A percentile compares a stretch with the other conserved stretches of the same genome.
These are phyloP conservation scores for Volvox reticuliferus DNA, from an alignment of 139 green algal species.

Conservation along the genomic window DNA sequence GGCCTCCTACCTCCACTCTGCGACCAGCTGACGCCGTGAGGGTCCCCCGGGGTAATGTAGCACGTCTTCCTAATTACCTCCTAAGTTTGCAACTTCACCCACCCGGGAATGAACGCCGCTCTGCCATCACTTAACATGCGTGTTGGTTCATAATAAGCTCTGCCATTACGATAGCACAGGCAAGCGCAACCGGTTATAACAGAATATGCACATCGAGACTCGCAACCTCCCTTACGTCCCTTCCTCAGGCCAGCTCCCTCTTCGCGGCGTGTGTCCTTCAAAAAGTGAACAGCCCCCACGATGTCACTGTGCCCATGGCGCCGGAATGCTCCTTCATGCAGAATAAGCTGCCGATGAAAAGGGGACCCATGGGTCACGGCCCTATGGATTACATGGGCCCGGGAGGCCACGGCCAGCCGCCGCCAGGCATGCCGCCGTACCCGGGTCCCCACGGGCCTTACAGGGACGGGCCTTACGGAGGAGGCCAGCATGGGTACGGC, in stretches of 20 bases:
- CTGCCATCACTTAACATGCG: no score
- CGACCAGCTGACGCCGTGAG: no score
- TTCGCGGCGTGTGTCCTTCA: conserved; percentile 75
- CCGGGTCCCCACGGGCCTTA: neutral
- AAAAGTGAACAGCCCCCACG: conserved; percentile 50
- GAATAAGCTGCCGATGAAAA: neutral
- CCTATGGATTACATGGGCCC: neutral
- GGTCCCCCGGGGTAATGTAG: no score
- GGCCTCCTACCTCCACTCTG: no score
- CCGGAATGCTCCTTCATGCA: conserved; percentile 20
- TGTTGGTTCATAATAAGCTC: no score
- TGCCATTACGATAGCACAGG: no score
- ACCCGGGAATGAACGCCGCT: no score
- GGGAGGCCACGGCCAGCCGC: neutral
- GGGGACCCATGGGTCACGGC: neutral
- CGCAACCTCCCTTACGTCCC: neutral
- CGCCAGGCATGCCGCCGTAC: neutral
- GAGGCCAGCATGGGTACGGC: neutral
- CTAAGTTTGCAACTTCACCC: no score
- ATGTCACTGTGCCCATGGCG: conserved; percentile 19
- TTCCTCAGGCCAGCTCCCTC: conserved; percentile 61
- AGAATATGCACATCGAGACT: no score
- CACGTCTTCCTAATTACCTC: no score
- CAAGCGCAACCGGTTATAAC: no score
- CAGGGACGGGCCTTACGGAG: neutral